Base-by-base conservation (phyloP, 2,329 filamentous ascomycete genomes). In the Arthrobotrys sphaeroides region DNA sequence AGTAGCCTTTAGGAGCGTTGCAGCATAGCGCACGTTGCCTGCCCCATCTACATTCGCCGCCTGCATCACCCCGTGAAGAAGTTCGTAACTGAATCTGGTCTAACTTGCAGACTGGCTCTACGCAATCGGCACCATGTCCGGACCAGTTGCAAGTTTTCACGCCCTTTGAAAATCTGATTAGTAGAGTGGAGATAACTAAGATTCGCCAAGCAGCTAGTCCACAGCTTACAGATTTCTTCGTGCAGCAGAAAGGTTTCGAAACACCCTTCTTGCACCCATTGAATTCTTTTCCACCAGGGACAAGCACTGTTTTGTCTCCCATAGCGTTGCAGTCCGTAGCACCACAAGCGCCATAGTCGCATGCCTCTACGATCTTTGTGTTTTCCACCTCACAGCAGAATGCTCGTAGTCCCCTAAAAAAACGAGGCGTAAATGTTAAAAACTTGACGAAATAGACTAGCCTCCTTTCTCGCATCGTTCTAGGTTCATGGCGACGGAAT, bases 121-220 rank as follows among this genome's bases (percentile, higher is more conserved):
- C 82, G 72, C 81, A 83, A 53, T 61, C 80, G 7, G 80, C 81
- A 0, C 80, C 78, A 53, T 83, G 77, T n/a, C 82, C 82, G 26
- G 82, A 78, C 82, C 81, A 83, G n/a, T 68, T 60, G 76, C 81
- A 83, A 77, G 82, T 81, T 55, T 79, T 79, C 79, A 78, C 42
- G 28, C 65, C 65, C 65, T 68, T 57, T 47, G 18, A 22, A 45
- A 60, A n/a, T 60, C 20, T 6, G 4, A 42, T 68, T 68, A 68
- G 65, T 18, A 51, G n/a, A 47, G 6, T 51, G 40, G 10, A 51
- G 18, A 38, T 49, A 49, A 28, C 33, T 20, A n/a, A n/a, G n/a
- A n/a, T 67, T 49, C 40, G 18, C 40, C 18, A 49, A 59, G 49
- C 51, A 12, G 20, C 26, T 6, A 45, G 16, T 49, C 40, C 10